Conservation (phyloP, 2,329 filamentous ascomycete species). For the Pestalotiopsis sp. region DNA sequence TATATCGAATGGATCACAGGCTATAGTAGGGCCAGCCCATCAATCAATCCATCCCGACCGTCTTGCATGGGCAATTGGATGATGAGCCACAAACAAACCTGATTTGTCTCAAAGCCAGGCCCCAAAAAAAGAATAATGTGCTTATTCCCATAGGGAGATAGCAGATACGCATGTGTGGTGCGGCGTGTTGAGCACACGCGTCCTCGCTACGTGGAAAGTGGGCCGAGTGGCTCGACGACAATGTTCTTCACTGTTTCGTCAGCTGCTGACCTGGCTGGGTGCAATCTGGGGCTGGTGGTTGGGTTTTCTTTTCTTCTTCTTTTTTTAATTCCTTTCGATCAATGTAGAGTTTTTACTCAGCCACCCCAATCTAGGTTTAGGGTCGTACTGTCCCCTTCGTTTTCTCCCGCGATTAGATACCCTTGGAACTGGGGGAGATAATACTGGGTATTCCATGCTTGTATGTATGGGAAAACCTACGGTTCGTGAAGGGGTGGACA, state of each 20-base stretch:
- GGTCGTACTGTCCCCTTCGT: no score
- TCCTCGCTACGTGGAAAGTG: conserved; percentile 16
- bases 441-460: neutral
- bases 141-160: neutral
- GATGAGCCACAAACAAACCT: neutral
- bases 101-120: neutral
- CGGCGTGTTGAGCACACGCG: conserved; percentile 9
- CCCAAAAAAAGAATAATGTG: neutral
- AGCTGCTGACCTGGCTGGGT: neutral
- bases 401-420: no score
- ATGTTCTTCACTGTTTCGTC: conserved; percentile 4
- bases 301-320: no score
- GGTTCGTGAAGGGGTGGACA: neutral
- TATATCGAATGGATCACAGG: no score
- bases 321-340: no score
- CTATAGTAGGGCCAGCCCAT: no score
- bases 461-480: neutral
- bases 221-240: conserved; percentile 14
- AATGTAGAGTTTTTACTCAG: no score
- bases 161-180: neutral
- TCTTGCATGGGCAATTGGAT: neutral
- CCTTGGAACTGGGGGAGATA: no score
- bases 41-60: no score
- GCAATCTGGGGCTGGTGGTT: no score
- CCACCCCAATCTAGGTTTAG: no score